Evolutionary conservation across 345 rosid species (phyloP), one percentile per base, ranked within the genome.

Genomic region (Toxicodendron radicans): DNA sequence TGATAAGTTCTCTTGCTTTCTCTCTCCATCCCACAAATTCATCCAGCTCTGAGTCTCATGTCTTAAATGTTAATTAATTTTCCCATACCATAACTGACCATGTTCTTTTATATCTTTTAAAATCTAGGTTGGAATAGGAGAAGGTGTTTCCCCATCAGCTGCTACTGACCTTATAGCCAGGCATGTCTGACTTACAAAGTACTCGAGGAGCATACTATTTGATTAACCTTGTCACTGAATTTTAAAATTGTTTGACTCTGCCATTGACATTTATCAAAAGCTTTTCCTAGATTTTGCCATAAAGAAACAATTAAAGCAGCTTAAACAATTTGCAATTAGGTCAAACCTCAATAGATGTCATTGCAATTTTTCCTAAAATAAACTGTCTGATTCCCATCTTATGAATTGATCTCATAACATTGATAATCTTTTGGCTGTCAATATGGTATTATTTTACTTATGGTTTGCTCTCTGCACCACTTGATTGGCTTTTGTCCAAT

Each of bases 111-210:
- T 51, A 51, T 13, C 58, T 79, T 52, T 71, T 46, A 71, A 54
- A 77, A 77, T 79, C 77, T 80, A 94, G 99, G 99, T 95, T 52
- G 99, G 99, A 74, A 92, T 95, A 66, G 98, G 98, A 75, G 98
- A 92, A 88, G 98, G 98, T 60, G 97, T 94, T 81, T 92, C 98
- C 64, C 98, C 98, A 9, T 94, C 98, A 1, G 97, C 98, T 63
- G 98, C 98, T 10, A 94, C 98, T 38, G 98, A 92, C 80, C 97
- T 94, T 71, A 94, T 94, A 75, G 98, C 97, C 81, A 92, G 98
- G 98, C 89, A 91, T 71, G 92, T 88, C 72, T 77, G 64, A 81
- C 59, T 69, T 58, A 58, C 71, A 72, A 66, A 79, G 78, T 38
- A 67, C 14, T 73, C 64, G 69, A 59, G 53, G 69, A 76, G 75